phyloP scores from a whole-genome alignment of 352 stramenopile genomes.

The Pythium utonaiense region DNA sequence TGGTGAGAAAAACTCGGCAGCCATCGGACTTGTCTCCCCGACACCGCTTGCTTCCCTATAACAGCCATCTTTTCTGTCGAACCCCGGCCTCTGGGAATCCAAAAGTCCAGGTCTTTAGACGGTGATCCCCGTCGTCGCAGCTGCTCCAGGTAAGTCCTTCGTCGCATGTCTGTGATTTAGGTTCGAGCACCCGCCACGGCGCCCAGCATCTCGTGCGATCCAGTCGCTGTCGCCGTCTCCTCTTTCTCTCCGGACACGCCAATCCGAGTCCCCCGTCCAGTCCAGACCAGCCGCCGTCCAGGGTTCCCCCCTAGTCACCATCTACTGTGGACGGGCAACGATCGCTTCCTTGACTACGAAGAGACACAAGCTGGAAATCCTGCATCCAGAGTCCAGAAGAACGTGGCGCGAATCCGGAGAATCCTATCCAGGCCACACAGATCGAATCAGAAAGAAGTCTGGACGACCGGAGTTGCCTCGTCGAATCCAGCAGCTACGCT shows the following conservation, averaged over 20 bases:
- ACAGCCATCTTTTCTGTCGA: not conserved
- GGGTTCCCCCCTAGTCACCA: not conserved
- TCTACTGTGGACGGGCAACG: not conserved
- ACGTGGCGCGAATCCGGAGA: not conserved
- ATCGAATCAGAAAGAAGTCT: not conserved
- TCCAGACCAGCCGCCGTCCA: too few species aligned
- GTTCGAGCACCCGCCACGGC: not conserved
- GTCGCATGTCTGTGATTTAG: constrained; percentile 2
- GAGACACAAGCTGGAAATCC: not conserved
- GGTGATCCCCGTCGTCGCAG: not conserved
- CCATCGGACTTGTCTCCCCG: not conserved
- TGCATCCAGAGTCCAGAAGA: not conserved
- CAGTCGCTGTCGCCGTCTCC: not conserved
- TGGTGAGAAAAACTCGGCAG: not conserved
- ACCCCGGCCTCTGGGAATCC: not conserved
- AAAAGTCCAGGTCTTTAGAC: not conserved
- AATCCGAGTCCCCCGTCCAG: not conserved
- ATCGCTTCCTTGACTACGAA: not conserved
- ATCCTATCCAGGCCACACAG: not conserved
- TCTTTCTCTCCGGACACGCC: not conserved
- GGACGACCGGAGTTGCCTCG: not conserved
- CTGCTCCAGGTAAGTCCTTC: constrained; percentile 1
- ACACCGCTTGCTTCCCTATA: not conserved
- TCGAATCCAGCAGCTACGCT: not conserved
- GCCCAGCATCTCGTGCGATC: not conserved